A percentile compares a stretch with the other conserved stretches of the same genome.
Evolutionary conservation across 2,329 filamentous ascomycete genomes (phyloP).

Genomic region (Cryphonectria japonica): DNA sequence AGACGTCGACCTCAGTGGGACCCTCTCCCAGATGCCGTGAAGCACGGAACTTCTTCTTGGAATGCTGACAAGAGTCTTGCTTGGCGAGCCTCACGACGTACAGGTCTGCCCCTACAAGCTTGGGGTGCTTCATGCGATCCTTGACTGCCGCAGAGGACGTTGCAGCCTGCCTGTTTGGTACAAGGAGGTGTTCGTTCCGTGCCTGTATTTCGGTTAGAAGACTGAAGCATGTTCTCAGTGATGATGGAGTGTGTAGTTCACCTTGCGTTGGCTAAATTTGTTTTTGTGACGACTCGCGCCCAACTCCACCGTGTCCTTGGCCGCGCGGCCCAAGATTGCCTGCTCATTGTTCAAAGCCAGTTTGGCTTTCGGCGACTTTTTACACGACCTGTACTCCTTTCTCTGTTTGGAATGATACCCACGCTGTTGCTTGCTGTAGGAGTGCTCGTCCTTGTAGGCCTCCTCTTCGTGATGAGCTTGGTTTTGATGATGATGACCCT

Average conservation of each 20-base stretch:
- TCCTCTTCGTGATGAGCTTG: conserved; percentile 14
- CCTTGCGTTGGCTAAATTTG: conserved; percentile 18
- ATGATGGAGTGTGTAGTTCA: background rate
- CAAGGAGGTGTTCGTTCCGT: conserved; percentile 31
- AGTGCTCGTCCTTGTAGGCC: conserved; percentile 33
- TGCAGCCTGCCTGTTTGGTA: conserved; percentile 18
- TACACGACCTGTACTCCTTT: conserved; percentile 24
- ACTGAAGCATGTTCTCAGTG: conserved; percentile 23
- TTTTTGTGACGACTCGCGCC: background rate
- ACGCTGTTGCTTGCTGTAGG: conserved; percentile 32
- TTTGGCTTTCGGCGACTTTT: background rate
- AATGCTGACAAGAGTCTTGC: background rate
- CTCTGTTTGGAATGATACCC: conserved; percentile 34
- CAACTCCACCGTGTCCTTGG: background rate
- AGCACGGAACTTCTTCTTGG: background rate
- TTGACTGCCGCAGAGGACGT: conserved; percentile 31
- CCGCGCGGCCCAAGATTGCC: background rate
- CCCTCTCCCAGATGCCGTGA: background rate
- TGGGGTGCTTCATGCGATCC: conserved; percentile 49
- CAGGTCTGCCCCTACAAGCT: conserved; percentile 53
- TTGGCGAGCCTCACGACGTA: conserved; percentile 51
- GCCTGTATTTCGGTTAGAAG: conserved; percentile 37
- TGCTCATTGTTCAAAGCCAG: background rate
- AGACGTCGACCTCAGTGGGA: background rate
- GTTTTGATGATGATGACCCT: conserved; percentile 35